Percentiles rank a stretch among this genome's conserved stretches.
Conservation (phyloP, 2,329 filamentous ascomycete genomes). For the Trichoderma citrinoviride region DNA sequence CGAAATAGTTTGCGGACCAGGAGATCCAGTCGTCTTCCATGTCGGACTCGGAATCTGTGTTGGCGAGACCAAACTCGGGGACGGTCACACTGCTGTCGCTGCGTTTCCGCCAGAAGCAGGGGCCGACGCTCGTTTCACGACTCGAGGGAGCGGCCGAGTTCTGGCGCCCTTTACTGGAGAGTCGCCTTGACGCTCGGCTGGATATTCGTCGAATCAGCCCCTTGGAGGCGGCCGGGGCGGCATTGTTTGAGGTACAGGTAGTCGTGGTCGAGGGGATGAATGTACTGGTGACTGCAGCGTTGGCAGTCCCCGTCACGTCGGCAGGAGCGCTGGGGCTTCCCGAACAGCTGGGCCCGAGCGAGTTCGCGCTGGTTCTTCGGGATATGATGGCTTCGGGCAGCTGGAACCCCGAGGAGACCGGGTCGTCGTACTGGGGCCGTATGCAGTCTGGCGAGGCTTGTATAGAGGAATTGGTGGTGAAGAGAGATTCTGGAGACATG, state of each 20-base stretch:
- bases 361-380: slow-evolving; percentile 57
- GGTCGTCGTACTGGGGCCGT: slow-evolving; percentile 53
- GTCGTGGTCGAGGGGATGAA: neutral
- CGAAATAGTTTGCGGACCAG: slow-evolving; percentile 41
- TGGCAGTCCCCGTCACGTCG: slow-evolving; percentile 36
- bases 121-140: slow-evolving; percentile 84
- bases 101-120: slow-evolving; percentile 79
- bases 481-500: slow-evolving; percentile 53
- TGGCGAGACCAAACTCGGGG: slow-evolving; percentile 45
- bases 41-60: slow-evolving; percentile 58
- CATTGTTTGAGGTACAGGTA: slow-evolving; percentile 26
- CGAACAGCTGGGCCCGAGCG: slow-evolving; percentile 60
- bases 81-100: slow-evolving; percentile 83
- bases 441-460: slow-evolving; percentile 65
- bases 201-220: slow-evolving; percentile 79
- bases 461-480: slow-evolving; percentile 61
- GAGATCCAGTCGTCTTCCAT: slow-evolving; percentile 46
- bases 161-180: slow-evolving; percentile 66
- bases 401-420: slow-evolving; percentile 56
- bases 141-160: slow-evolving; percentile 75
- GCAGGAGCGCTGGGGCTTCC: slow-evolving; percentile 57
- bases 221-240: neutral
- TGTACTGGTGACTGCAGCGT: neutral
- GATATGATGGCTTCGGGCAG: slow-evolving; percentile 70
- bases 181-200: slow-evolving; percentile 68